These are phyloP conservation scores for Xanthoceras sorbifolium DNA, from an alignment of 345 rosid species.

Conservation along the genomic window DNA sequence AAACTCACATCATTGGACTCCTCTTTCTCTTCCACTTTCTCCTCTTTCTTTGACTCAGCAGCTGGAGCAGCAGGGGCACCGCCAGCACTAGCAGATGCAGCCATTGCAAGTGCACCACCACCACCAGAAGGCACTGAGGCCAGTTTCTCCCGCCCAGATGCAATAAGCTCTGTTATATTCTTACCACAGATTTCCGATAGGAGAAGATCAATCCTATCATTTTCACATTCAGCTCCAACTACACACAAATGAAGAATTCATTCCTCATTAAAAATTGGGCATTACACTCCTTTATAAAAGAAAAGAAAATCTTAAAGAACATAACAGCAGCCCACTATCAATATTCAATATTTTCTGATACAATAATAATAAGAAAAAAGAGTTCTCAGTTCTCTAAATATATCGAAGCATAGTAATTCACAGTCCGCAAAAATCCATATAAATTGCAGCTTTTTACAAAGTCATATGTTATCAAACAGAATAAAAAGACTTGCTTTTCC, in stretches of 20 bases:
- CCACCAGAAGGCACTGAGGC: no score
- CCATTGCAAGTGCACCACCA: no score
- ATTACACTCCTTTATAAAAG: neutral
- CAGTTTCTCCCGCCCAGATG: no score
- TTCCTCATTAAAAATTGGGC: no score
- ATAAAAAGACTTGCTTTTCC: no score
- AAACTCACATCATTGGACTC: conserved; percentile 76
- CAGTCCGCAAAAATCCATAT: no score
- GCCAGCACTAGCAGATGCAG: conserved; percentile 42
- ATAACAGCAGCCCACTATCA: no score
- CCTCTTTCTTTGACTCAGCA: conserved; percentile 71
- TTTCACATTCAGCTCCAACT: conserved; percentile 81
- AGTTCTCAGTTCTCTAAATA: neutral
- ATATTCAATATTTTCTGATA: neutral
- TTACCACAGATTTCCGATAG: no score
- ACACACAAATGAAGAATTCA: conserved; percentile 12
- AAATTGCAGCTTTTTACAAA: no score
- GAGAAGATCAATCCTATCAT: conserved; percentile 58
- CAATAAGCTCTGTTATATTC: no score
- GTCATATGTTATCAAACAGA: no score
- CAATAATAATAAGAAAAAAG: neutral
- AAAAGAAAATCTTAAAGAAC: neutral
- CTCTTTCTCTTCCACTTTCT: conserved; percentile 77
- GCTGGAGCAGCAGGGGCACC: conserved; percentile 49
- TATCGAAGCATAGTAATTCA: neutral